A percentile compares a stretch with the other conserved stretches of the same genome.
Evolutionary conservation across 305 asterid genomes (phyloP).

Genomic region (Vinca major): DNA sequence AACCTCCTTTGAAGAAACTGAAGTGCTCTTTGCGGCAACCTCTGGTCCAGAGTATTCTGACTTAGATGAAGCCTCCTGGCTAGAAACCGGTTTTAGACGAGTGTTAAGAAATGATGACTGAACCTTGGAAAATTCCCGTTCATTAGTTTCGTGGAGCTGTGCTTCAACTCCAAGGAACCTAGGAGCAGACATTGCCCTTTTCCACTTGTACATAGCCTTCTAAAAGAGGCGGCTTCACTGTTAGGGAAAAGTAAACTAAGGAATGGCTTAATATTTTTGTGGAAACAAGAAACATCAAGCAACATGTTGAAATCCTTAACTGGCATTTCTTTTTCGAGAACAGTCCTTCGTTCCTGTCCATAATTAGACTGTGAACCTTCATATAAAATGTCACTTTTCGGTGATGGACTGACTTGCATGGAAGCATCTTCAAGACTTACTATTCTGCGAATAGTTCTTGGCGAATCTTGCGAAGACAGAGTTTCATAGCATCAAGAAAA

Average conservation of each 20-base stretch:
- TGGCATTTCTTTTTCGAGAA: conserved; percentile 28
- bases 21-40: conserved; percentile 17
- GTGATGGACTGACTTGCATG: conserved; percentile 30
- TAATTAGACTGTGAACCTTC: conserved; percentile 19
- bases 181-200: conserved; percentile 33
- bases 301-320: conserved; percentile 48
- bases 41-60: conserved; percentile 9
- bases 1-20: conserved; percentile 24
- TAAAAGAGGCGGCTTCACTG: conserved; percentile 39
- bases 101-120: conserved; percentile 15
- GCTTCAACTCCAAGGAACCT: conserved; percentile 18
- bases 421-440: conserved; percentile 27
- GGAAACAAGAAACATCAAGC: conserved; percentile 19
- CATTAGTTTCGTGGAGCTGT: conserved; percentile 24
- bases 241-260: conserved; percentile 35
- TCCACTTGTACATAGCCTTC: conserved; percentile 53
- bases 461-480: conserved; percentile 34
- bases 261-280: conserved; percentile 17
- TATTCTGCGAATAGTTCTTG: conserved; percentile 20
- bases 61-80: conserved; percentile 24
- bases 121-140: conserved; percentile 15
- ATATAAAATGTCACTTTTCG: conserved; percentile 21
- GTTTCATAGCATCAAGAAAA: conserved; percentile 21
- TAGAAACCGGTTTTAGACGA: conserved; percentile 17
- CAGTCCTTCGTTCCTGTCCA: conserved; percentile 17